Base-by-base conservation (phyloP, 176 grass and related monocot genomes). In the Phoenix dactylifera region DNA sequence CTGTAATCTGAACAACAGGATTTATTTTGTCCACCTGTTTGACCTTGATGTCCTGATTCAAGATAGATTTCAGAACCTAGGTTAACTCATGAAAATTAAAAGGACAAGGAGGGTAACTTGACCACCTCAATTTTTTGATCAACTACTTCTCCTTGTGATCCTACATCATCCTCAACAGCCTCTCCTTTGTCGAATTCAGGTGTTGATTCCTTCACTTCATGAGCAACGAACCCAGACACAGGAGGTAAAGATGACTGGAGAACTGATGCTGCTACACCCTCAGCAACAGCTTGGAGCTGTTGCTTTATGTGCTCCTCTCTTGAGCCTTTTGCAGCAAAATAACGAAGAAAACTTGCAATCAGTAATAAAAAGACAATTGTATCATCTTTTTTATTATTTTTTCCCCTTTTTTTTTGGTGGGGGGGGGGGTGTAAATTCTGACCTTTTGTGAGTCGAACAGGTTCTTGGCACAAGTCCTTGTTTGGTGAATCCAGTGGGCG, bases 261-360 rank as follows among this genome's bases (percentile, higher is more conserved):
- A 82, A 82, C 83, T 49, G 75, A 83, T 65, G 83, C 86, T 76
- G 86, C 91, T 58, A 87, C 86, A 68, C 59, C 83, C 78, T 96
- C 86, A 65, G 91, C 91, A 55, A 96, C 86, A 79, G 69, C 83
- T 82, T 96, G 91, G 66, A 90, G 62, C 61, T 90, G 90, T 16
- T 57, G 74, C 35, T 86, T 96, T 50, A 89, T 62, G 58, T 55
- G 74, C 53, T 90, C 83, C 55, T 96, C 86, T 67, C 87, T 86
- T 58, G 73, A 74, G 70, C 75, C 77, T 82, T 60, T 68, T 25
- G 74, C 26, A 63, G 49, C 22, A 57, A 15, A 65, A 69, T 24
- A 52, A 22, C 19, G 3, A n/a, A 64, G 48, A 58, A 48, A 50
- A 59, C 35, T 44, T 44, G 35, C 35, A 44, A 12, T 12, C 9